phyloP scores from a whole-genome alignment of 2,329 filamentous ascomycete genomes.

The Ambrosiella cleistominuta region DNA sequence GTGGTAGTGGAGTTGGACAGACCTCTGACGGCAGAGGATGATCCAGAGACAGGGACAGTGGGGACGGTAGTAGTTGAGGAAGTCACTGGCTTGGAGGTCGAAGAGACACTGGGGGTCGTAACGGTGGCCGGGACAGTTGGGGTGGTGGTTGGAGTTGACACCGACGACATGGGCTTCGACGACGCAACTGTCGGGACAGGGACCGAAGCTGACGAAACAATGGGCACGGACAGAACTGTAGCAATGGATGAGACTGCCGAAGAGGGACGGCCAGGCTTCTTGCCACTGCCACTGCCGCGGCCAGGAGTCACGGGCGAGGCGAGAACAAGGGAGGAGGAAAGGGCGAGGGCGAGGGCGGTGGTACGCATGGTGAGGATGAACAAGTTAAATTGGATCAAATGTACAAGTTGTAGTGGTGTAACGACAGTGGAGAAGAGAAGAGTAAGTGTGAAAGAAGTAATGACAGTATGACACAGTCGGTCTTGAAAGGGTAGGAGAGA shows the following conservation, averaged over 20 bases:
- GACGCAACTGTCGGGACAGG: too few species aligned
- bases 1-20: neutral
- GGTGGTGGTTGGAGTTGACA: too few species aligned
- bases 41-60: neutral
- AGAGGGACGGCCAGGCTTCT: neutral
- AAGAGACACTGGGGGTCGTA: neutral
- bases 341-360: neutral
- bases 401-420: neutral
- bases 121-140: too few species aligned
- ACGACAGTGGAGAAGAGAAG: neutral
- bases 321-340: constrained; percentile 1
- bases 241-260: neutral
- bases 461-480: too few species aligned
- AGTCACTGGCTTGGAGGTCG: neutral
- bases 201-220: too few species aligned
- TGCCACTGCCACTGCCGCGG: neutral
- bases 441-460: neutral
- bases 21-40: neutral
- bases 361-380: neutral
- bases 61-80: neutral
- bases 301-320: neutral
- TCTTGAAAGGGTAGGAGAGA: too few species aligned
- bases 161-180: too few species aligned
- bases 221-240: neutral
- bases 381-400: neutral